These are phyloP conservation scores for Chaetoscypha palmicola DNA, from an alignment of 2,329 filamentous ascomycete genomes.

Conservation along the genomic window DNA sequence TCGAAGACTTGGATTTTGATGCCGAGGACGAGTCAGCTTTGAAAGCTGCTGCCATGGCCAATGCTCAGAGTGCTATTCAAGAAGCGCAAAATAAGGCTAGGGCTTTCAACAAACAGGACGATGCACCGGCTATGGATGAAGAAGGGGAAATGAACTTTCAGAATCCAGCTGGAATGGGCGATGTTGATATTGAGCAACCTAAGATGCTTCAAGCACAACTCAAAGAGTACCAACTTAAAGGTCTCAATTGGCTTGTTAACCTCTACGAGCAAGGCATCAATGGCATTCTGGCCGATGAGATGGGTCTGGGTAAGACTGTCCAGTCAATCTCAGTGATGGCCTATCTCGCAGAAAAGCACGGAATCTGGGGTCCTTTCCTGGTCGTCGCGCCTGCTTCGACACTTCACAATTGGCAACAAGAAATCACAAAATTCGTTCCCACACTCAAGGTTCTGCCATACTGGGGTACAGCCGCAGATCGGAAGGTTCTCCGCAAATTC, in stretches of 20 bases:
- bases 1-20: slow-evolving; percentile 93
- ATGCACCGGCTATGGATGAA: slow-evolving; percentile 66
- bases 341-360: slow-evolving; percentile 92
- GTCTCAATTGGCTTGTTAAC: slow-evolving; percentile 98
- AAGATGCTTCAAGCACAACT: slow-evolving; percentile 89
- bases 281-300: slow-evolving; percentile 95
- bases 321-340: slow-evolving; percentile 99
- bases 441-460: slow-evolving; percentile 93
- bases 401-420: slow-evolving; percentile 98
- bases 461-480: slow-evolving; percentile 90
- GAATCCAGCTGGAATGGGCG: slow-evolving; percentile 90
- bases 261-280: slow-evolving; percentile 99
- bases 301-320: slow-evolving; percentile 98
- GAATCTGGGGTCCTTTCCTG: slow-evolving; percentile 96
- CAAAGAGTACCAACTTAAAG: slow-evolving; percentile 98
- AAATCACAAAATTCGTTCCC: slow-evolving; percentile 91
- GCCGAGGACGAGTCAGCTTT: slow-evolving; percentile 83
- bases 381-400: slow-evolving; percentile 96
- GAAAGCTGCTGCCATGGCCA: slow-evolving; percentile 80
- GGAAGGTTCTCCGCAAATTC: slow-evolving; percentile 95
- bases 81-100: slow-evolving; percentile 90
- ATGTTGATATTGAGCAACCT: slow-evolving; percentile 89
- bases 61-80: slow-evolving; percentile 91
- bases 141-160: slow-evolving; percentile 99
- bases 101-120: slow-evolving; percentile 74